Base-by-base conservation (phyloP, 352 stramenopile species). In the Achlya hypogyna region DNA sequence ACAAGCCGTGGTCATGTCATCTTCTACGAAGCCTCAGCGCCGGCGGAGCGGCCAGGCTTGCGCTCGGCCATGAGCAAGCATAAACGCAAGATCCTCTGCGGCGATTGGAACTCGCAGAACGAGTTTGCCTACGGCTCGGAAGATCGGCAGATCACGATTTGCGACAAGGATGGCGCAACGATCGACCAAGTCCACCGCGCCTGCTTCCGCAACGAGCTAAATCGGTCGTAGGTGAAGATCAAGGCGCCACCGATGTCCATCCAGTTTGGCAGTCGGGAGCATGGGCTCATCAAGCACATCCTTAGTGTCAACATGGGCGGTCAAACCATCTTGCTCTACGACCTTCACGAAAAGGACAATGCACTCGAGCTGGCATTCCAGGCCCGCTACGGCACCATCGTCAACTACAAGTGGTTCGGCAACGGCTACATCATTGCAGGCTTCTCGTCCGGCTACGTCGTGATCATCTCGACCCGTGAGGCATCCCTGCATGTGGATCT, bases 321-420 rank as follows among this genome's bases (percentile, higher is more conserved):
- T 35, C 90, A 95, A 70, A 92, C 84, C 20, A 85, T 97, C 54
- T 72, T 97, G 29, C 76, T 97, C 22, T 96, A 93, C 74, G 82
- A 93, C 69, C 59, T 96, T 22, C 84, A 89, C 63, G 86, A 96
- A 63, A 77, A 84, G 27, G 88, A 96, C 70, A 95, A 96, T 52
- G 89, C 89, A 4, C 66, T 96, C 23, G 89, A 97, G 74, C 76
- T 98, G 16, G 87, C 87, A 20, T 98, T 98, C 72, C 84, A 96
- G 63, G 71, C 79, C 28, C 79, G 84, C 63, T 97, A 97, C 69
- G 91, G 88, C 38, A 90, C 76, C 69, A 91, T 98, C 65, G 80
- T 97, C 47, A 72, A 78, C 53, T 95, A 97, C 66, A 68, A 87
- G 62, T 97, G 87, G 88, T 96, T 97, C 66, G 87, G 84, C 31